These are phyloP conservation scores for Lentinula detonsa DNA, from an alignment of 768 basidiomycete species.

Conservation along the genomic window DNA sequence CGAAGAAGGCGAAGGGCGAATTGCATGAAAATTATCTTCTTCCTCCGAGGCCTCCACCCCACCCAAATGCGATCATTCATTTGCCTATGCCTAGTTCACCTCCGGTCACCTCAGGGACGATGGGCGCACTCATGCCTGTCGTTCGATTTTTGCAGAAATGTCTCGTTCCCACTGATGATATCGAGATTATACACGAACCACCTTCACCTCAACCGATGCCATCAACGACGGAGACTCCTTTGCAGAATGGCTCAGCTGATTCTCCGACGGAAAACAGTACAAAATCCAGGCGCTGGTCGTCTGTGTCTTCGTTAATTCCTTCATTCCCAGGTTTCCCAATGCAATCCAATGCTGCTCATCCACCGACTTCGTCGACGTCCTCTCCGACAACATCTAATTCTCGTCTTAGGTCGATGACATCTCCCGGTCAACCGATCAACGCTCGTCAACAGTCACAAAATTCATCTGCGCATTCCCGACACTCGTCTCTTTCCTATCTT, in stretches of 20 bases:
- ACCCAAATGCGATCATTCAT: slow-evolving; percentile 67
- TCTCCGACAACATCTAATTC: background rate
- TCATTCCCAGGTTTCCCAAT: slow-evolving; percentile 28
- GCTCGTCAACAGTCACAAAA: background rate
- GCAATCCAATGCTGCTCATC: slow-evolving; percentile 12
- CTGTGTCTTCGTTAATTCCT: slow-evolving; percentile 33
- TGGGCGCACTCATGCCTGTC: slow-evolving; percentile 55
- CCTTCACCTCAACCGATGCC: background rate
- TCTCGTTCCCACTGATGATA: slow-evolving; percentile 20
- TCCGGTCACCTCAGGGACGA: slow-evolving; percentile 42
- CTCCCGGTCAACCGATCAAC: slow-evolving; percentile 9
- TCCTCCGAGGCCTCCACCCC: slow-evolving; percentile 63
- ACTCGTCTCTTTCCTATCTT: slow-evolving; percentile 17
- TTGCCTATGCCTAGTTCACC: slow-evolving; percentile 72
- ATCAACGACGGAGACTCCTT: background rate
- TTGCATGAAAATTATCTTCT: slow-evolving; percentile 18
- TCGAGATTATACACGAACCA: background rate
- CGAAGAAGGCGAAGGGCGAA: slow-evolving; percentile 14
- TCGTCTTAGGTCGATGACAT: slow-evolving; percentile 12
- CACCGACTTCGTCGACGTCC: background rate
- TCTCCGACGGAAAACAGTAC: background rate
- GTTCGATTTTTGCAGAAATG: slow-evolving; percentile 65
- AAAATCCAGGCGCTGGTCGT: slow-evolving; percentile 34
- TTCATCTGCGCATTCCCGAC: slow-evolving; percentile 22
- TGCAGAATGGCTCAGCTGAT: background rate